Evolutionary conservation across 108 stramenopile species (phyloP), one percentile per base, ranked within the genome.

Genomic region (Stephanodiscus triporus): DNA sequence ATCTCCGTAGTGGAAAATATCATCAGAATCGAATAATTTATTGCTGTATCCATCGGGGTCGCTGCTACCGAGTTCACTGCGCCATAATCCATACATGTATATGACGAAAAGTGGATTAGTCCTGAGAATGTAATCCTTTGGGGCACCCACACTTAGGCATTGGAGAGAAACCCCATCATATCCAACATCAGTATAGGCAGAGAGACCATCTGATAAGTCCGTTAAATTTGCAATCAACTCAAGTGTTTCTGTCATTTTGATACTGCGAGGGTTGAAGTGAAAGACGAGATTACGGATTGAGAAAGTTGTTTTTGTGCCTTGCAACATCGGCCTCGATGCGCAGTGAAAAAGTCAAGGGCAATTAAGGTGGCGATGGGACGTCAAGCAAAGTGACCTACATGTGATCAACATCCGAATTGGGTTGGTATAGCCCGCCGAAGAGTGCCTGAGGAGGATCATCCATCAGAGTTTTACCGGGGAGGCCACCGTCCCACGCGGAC

Each of bases 31-130:
- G 40, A 83, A 83, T 17, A 62, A 36, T 75, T 88, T 88, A 43
- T 84, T 66, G 13, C 50, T 77, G 68, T 87, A 92, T 19, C 82
- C 70, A 51, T 57, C 49, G 17, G 42, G 55, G 16, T 84, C 89
- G 40, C 64, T 75, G 19, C 57, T 66, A 16, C 77, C 61, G 38
- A 66, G 59, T 0, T 48, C 34, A 45, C 73, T 78, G 24, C 56
- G 32, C 76, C 82, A 75, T 51, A 73, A 50, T 22, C 80, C 82
- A 62, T 78, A 75, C 68, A 74, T 75, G 53, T 75, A 58, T n/a
- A 83, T 73, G 9, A 73, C 45, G 36, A 68, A 72, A 20, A 80
- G 47, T 49, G 79, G 79, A 63, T 80, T 80, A 13, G 53, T 65
- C 16, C 59, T 61, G 37, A 54, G 51, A 17, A 70, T 67, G 24